Conservation (phyloP, 805 yeast species). For the Metschnikowia gelsemii region DNA sequence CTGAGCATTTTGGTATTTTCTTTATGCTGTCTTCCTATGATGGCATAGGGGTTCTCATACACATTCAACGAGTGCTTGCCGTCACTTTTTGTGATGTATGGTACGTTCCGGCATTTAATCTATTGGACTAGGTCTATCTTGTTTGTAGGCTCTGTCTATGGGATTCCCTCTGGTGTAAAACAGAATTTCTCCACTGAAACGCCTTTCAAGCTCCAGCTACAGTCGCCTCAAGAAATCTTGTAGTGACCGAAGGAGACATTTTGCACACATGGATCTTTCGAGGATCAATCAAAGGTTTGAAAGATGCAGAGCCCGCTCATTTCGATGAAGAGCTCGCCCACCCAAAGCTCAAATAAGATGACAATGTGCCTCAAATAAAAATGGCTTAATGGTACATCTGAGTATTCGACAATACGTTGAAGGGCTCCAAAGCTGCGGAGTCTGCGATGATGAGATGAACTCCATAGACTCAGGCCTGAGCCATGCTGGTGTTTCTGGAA, state of each 20-base stretch:
- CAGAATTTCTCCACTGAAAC: no score
- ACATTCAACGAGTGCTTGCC: no score
- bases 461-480: slow-evolving; percentile 99
- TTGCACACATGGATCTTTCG: slow-evolving; percentile 98
- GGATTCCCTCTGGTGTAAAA: no score
- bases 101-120: no score
- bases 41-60: no score
- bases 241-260: slow-evolving; percentile 99
- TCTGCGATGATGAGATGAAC: slow-evolving; percentile 98
- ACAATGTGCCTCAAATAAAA: slow-evolving; percentile 91
- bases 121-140: no score
- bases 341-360: slow-evolving; percentile 96
- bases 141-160: no score
- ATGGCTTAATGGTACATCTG: slow-evolving; percentile 99
- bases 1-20: no score
- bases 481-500: slow-evolving; percentile 97
- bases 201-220: no score
- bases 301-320: slow-evolving; percentile 84
- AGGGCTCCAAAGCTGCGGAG: slow-evolving; percentile 85
- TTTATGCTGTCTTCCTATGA: no score
- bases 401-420: slow-evolving; percentile 89
- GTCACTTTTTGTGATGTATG: no score
- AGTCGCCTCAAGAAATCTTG: slow-evolving; percentile 92
- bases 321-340: slow-evolving; percentile 86
- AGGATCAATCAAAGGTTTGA: slow-evolving; percentile 98